Conservation (phyloP, 192 early-diverging fungal genomes). For the Paraglomus brasilianum region DNA sequence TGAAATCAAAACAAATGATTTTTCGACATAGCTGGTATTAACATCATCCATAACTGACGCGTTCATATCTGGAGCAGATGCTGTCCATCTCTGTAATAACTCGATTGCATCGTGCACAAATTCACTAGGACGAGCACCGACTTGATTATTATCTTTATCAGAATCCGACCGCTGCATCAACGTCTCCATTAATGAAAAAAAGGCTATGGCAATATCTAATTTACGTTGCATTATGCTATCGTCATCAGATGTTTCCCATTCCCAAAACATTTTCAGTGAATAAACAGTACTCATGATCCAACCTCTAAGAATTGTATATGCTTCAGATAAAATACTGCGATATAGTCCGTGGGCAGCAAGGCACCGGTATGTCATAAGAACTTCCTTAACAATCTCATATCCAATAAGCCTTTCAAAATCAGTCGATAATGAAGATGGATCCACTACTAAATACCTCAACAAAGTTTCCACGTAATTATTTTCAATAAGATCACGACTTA, state of each 20-base stretch:
- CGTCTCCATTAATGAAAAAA: constrained; percentile 24
- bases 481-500: constrained; percentile 43
- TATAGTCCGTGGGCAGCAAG: constrained; percentile 53
- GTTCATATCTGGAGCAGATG: background rate
- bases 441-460: constrained; percentile 45
- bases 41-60: background rate
- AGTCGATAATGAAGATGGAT: constrained; percentile 33
- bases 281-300: constrained; percentile 8
- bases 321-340: constrained; percentile 18
- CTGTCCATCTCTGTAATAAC: constrained; percentile 2
- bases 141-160: background rate
- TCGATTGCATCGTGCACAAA: constrained; percentile 23
- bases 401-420: constrained; percentile 21
- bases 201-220: constrained; percentile 12
- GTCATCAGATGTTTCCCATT: constrained; percentile 10
- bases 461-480: constrained; percentile 42
- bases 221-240: constrained; percentile 4
- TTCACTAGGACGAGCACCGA: constrained; percentile 22
- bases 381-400: constrained; percentile 43
- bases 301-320: constrained; percentile 12
- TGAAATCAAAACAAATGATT: constrained; percentile 15
- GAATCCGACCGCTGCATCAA: constrained; percentile 1
- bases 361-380: constrained; percentile 43
- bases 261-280: constrained; percentile 15
- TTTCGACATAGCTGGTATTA: background rate